Evolutionary conservation across 2,329 filamentous ascomycete species (phyloP), one percentile per base, ranked within the genome.

Genomic region (Lecanoromycetidae sp.): DNA sequence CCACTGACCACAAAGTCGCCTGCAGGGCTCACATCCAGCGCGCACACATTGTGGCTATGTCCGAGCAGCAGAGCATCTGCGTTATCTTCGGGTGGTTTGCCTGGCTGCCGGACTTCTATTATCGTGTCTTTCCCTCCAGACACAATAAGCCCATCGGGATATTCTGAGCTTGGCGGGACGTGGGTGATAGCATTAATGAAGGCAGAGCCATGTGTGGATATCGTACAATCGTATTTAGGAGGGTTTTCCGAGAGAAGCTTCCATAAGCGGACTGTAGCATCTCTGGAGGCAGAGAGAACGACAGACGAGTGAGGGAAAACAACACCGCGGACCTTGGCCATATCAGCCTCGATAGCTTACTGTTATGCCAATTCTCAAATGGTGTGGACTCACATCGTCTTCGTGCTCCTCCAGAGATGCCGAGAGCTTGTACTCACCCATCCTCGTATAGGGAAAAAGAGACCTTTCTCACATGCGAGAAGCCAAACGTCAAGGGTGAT

Each of bases 81-180:
- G 64, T 90, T 82, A 55, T 87, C 82, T 26, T 80, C 74, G 1
- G 81, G 70, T 22, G 72, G 64, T 43, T 80, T 76, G 9, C 71
- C 74, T 4, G 85, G 82, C 52, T 81, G 77, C 59, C 87, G 81
- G 40, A 93, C 85, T 62, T 96, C 90, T 57, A 98, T 90, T 54
- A 96, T 84, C 26, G 86, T 82, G 60, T 96, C 91, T 60, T 90
- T 85, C 49, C 91, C 91, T 54, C 85, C 87, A 0, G 88, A 91
- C 6, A 94, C 72, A 32, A 96, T 74, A 3, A 95, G 74, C 10
- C 91, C 91, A 44, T 91, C 76, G 0, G 86, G 78, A 55, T 80
- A 81, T 6, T 77, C 70, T 42, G 73, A 60, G 12, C 77, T 82
- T 0, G 88, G 79, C 2, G 80, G 79, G 0, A 87, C 69, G 57